Conservation (phyloP, 345 rosid genomes). For the Aquilaria yunnanensis region DNA sequence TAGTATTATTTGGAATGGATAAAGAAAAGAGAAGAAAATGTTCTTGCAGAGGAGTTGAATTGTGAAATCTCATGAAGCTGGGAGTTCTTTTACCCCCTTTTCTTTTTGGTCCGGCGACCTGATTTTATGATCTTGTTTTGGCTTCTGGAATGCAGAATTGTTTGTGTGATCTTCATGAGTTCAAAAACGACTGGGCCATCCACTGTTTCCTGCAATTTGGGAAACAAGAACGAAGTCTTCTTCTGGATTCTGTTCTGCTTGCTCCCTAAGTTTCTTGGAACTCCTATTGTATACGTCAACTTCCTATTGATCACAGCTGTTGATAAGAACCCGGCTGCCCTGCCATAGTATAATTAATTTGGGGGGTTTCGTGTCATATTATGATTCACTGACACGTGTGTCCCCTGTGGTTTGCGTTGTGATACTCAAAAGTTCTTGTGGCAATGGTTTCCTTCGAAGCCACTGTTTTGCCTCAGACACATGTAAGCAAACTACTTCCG, state of each 20-base stretch:
- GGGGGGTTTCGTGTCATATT: slow-evolving; percentile 18
- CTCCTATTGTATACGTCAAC: slow-evolving; percentile 36
- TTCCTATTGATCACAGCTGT: slow-evolving; percentile 47
- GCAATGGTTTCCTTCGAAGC: slow-evolving; percentile 56
- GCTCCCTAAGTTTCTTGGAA: slow-evolving; percentile 60
- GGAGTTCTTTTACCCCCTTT: no score
- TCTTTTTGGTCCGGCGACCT: background rate
- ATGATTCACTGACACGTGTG: slow-evolving; percentile 12
- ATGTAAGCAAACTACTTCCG: slow-evolving; percentile 23
- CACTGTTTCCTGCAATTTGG: slow-evolving; percentile 88
- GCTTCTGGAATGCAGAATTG: slow-evolving; percentile 42
- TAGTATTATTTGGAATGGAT: no score
- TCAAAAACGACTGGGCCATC: slow-evolving; percentile 56
- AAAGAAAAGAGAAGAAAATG: no score
- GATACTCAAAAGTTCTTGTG: background rate
- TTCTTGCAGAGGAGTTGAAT: no score
- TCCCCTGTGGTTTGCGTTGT: slow-evolving; percentile 4
- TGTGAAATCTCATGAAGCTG: no score
- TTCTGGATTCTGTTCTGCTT: slow-evolving; percentile 76
- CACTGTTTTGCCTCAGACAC: slow-evolving; percentile 27
- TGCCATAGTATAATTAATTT: background rate
- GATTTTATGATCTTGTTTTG: slow-evolving; percentile 6
- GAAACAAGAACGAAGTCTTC: slow-evolving; percentile 78
- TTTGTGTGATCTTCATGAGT: slow-evolving; percentile 71
- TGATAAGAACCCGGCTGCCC: slow-evolving; percentile 38